phyloP scores from a whole-genome alignment of 2,329 filamentous ascomycete genomes.

The Pyricularia sp. region DNA sequence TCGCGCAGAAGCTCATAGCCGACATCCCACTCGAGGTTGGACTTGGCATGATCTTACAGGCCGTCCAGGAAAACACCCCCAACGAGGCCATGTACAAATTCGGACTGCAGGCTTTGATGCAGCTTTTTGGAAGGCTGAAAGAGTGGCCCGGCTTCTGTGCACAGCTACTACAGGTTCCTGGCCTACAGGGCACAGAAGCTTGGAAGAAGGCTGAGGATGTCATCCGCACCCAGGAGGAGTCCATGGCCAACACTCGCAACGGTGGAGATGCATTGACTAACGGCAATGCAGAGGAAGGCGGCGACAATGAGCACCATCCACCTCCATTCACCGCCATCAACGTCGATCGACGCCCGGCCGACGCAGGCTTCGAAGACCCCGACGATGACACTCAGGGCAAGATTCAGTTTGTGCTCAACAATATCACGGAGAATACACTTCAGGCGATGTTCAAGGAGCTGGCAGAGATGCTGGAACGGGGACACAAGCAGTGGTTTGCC shows the following conservation, averaged over 20 bases:
- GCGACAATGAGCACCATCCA: slow-evolving; percentile 42
- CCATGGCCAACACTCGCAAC: slow-evolving; percentile 42
- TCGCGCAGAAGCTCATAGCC: slow-evolving; percentile 83
- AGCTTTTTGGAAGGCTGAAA: slow-evolving; percentile 66
- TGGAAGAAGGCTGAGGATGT: slow-evolving; percentile 74
- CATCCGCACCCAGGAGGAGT: slow-evolving; percentile 53
- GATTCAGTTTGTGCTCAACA: slow-evolving; percentile 92
- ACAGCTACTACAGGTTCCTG: slow-evolving; percentile 68
- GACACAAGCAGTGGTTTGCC: slow-evolving; percentile 93
- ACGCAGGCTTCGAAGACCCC: slow-evolving; percentile 65
- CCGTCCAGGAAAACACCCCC: slow-evolving; percentile 70
- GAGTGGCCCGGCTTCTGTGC: slow-evolving; percentile 97
- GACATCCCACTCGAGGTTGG: slow-evolving; percentile 84
- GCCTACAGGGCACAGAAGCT: slow-evolving; percentile 72
- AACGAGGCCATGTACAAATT: slow-evolving; percentile 97
- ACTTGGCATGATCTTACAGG: slow-evolving; percentile 95
- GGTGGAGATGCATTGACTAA: slow-evolving; percentile 48
- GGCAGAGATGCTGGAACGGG: slow-evolving; percentile 60
- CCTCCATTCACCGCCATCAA: slow-evolving; percentile 69
- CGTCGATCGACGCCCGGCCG: slow-evolving; percentile 53
- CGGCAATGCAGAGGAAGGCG: slow-evolving; percentile 53
- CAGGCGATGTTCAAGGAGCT: slow-evolving; percentile 74
- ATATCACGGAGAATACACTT: slow-evolving; percentile 82
- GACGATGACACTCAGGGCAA: slow-evolving; percentile 78
- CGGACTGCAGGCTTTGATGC: slow-evolving; percentile 84